A percentile compares a stretch with the other conserved stretches of the same genome.
Conservation (phyloP, 2,329 filamentous ascomycete species). For the Trichoderma sp. region DNA sequence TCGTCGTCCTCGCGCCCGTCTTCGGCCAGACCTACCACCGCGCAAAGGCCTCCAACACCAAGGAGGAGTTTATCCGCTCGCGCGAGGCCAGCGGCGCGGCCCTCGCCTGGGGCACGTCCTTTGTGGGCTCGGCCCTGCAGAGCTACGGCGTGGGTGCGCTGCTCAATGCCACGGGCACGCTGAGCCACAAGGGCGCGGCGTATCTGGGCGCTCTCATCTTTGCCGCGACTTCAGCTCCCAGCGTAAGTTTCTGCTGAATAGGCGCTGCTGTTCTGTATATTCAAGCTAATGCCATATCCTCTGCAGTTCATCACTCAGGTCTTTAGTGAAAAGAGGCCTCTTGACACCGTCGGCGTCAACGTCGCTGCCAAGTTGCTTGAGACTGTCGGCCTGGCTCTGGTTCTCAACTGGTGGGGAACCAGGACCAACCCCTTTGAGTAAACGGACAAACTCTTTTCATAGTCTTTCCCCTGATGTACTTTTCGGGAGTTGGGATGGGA, state of each 20-base stretch:
- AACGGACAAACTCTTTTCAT: conserved; percentile 31
- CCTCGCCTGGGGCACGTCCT: conserved; percentile 84
- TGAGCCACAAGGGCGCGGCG: conserved; percentile 95
- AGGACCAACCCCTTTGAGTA: conserved; percentile 90
- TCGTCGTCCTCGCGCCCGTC: conserved; percentile 82
- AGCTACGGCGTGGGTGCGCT: conserved; percentile 86
- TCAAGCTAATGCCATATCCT: background rate
- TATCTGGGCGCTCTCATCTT: conserved; percentile 93
- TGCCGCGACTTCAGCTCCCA: conserved; percentile 83
- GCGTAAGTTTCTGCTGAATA: conserved; percentile 55
- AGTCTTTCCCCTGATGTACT: background rate
- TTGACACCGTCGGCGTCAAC: conserved; percentile 87
- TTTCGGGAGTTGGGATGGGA: background rate
- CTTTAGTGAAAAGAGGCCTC: conserved; percentile 85
- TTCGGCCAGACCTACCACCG: conserved; percentile 95
- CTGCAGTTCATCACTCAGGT: conserved; percentile 79
- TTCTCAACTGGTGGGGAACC: conserved; percentile 98
- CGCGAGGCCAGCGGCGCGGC: conserved; percentile 89
- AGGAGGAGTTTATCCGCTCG: conserved; percentile 93
- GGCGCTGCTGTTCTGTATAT: background rate
- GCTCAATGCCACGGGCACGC: conserved; percentile 91
- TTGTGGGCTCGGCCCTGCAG: conserved; percentile 86
- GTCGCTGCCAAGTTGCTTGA: conserved; percentile 84
- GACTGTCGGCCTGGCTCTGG: conserved; percentile 86
- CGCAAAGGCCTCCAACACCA: conserved; percentile 86